Evolutionary conservation across 2,329 filamentous ascomycete genomes (phyloP).

Genomic region (Cephalotrichum gorgonifer): DNA sequence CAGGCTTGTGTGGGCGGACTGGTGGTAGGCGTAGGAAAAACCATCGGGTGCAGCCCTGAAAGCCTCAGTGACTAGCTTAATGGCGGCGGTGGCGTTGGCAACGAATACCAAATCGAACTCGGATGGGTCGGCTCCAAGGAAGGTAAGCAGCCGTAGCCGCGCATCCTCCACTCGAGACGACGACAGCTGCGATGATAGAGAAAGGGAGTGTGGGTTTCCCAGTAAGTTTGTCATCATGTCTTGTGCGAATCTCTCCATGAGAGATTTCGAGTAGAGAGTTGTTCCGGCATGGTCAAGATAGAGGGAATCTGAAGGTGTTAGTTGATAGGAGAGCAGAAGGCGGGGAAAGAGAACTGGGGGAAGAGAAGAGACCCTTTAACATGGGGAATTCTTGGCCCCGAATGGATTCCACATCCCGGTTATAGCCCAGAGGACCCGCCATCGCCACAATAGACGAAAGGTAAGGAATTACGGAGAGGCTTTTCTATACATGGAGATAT

Average conservation of each 20-base stretch:
- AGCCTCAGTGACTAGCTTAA: slow-evolving; percentile 49
- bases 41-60: slow-evolving; percentile 38
- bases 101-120: slow-evolving; percentile 54
- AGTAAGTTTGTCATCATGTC: slow-evolving; percentile 49
- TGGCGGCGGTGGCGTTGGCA: slow-evolving; percentile 50
- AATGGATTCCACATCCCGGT: slow-evolving; percentile 46
- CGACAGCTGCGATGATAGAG: slow-evolving; percentile 45
- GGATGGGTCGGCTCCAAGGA: slow-evolving; percentile 47
- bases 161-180: slow-evolving; percentile 47
- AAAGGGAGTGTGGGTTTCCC: slow-evolving; percentile 59
- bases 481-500: neutral
- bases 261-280: slow-evolving; percentile 47
- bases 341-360: neutral
- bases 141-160: slow-evolving; percentile 39
- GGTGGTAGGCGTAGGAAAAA: slow-evolving; percentile 52
- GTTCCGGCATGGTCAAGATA: slow-evolving; percentile 51
- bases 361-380: slow-evolving; percentile 45
- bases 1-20: slow-evolving; percentile 50
- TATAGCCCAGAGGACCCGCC: slow-evolving; percentile 33
- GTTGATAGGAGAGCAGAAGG: neutral
- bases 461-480: neutral
- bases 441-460: neutral
- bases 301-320: slow-evolving; percentile 19
- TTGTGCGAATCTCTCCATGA: slow-evolving; percentile 42
- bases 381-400: slow-evolving; percentile 57